These are phyloP conservation scores for Serendipita indica DNA, from an alignment of 768 basidiomycete species.

Conservation along the genomic window DNA sequence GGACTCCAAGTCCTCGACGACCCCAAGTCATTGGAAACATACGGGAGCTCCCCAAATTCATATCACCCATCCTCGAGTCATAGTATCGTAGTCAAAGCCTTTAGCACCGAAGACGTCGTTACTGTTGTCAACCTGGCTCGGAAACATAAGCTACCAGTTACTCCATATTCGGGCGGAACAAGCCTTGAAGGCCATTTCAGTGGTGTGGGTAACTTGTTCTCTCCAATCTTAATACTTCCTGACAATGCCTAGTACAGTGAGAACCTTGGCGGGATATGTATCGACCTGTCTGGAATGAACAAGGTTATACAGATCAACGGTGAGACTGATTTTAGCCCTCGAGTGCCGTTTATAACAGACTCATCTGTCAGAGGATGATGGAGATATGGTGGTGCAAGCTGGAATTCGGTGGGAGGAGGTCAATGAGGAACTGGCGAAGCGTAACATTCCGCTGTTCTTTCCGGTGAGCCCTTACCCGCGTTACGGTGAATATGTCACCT, in stretches of 20 bases:
- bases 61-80: conserved; percentile 22
- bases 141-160: conserved; percentile 60
- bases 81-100: conserved; percentile 38
- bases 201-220: conserved; percentile 33
- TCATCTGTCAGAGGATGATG: conserved; percentile 40
- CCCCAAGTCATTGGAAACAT: conserved; percentile 19
- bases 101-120: conserved; percentile 68
- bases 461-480: conserved; percentile 37
- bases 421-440: conserved; percentile 49
- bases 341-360: conserved; percentile 14
- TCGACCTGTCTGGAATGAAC: conserved; percentile 57
- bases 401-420: conserved; percentile 70
- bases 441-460: conserved; percentile 68
- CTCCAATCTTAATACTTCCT: not conserved
- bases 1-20: not conserved
- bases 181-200: conserved; percentile 78
- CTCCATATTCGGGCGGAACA: conserved; percentile 73
- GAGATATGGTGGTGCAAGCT: conserved; percentile 61
- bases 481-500: not conserved
- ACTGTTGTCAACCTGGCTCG: conserved; percentile 61
- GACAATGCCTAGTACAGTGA: conserved; percentile 18
- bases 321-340: conserved; percentile 23
- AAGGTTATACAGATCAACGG: conserved; percentile 43
- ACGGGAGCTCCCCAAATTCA: conserved; percentile 57
- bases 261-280: conserved; percentile 43